Conservation (phyloP, 495 filamentous ascomycete genomes). For the Penicillium verhagenii region DNA sequence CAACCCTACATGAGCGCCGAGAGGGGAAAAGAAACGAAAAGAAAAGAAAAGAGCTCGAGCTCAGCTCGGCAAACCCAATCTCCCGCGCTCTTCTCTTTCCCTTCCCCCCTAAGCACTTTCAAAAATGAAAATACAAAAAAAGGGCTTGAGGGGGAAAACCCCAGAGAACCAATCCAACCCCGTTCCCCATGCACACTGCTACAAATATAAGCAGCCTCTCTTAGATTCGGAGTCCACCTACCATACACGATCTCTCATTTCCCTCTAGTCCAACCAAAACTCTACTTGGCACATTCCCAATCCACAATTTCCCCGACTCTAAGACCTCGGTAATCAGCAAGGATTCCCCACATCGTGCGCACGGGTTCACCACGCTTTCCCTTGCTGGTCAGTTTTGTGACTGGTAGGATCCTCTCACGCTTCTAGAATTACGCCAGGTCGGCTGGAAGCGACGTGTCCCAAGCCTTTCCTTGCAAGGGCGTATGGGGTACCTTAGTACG, state of each 20-base stretch:
- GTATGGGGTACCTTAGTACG: conserved; percentile 7
- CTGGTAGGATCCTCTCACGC: not conserved
- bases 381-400: not conserved
- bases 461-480: no score
- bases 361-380: conserved; percentile 8
- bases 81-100: no score
- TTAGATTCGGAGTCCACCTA: conserved; percentile 1
- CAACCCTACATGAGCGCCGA: no score
- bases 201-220: not conserved
- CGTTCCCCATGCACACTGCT: conserved; percentile 2
- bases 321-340: conserved; percentile 4
- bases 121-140: no score
- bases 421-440: conserved; percentile 3
- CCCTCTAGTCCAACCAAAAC: no score
- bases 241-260: not conserved
- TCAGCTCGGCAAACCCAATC: no score
- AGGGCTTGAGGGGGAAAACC: no score
- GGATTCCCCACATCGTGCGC: conserved; percentile 18
- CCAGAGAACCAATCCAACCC: conserved; percentile 4
- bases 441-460: not conserved
- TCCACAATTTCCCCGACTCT: conserved; percentile 23
- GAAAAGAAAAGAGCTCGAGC: not conserved
- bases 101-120: not conserved
- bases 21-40: not conserved
- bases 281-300: not conserved